Evolutionary conservation across 1,139 yeast genomes (phyloP).

Genomic region (Sugiyamaella neomexicana): DNA sequence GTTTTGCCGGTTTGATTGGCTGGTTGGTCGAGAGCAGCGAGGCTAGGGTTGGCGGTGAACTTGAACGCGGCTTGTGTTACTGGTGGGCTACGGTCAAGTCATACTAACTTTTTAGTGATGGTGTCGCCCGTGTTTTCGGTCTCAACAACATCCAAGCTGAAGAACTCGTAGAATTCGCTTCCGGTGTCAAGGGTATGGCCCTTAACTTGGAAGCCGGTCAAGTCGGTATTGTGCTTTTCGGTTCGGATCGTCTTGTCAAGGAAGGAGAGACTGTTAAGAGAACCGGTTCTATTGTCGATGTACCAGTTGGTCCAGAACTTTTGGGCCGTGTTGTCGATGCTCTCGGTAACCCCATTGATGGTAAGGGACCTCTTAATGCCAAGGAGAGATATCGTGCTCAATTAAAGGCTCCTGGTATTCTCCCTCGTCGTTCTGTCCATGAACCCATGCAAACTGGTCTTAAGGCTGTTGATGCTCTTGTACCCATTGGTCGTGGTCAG

Average conservation of each 20-base stretch:
- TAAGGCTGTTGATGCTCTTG: constrained; percentile 98
- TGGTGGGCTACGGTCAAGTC: no score
- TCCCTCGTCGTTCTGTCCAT: constrained; percentile 97
- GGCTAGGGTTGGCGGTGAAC: background rate
- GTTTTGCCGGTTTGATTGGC: constrained; percentile 2
- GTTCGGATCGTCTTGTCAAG: constrained; percentile 97
- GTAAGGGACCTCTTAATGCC: constrained; percentile 97
- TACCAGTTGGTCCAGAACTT: constrained; percentile 97
- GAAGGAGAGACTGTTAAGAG: constrained; percentile 99
- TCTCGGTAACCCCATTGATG: constrained; percentile 98
- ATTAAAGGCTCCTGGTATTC: constrained; percentile 99
- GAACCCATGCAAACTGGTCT: constrained; percentile 99
- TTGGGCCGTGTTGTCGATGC: constrained; percentile 99
- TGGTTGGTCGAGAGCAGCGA: background rate
- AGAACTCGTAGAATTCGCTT: constrained; percentile 98
- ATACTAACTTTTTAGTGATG: constrained; percentile 62
- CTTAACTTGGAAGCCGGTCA: constrained; percentile 99
- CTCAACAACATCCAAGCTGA: constrained; percentile 99
- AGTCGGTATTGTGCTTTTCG: constrained; percentile 99
- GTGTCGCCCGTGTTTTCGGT: constrained; percentile 99
- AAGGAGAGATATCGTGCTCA: constrained; percentile 90
- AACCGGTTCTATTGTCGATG: constrained; percentile 99
- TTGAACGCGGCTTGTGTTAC: no score
- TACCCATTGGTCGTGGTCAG: constrained; percentile 99
- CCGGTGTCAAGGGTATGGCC: constrained; percentile 99